Base-by-base conservation (phyloP, 768 basidiomycete species). In the Lactarius deliciosus region DNA sequence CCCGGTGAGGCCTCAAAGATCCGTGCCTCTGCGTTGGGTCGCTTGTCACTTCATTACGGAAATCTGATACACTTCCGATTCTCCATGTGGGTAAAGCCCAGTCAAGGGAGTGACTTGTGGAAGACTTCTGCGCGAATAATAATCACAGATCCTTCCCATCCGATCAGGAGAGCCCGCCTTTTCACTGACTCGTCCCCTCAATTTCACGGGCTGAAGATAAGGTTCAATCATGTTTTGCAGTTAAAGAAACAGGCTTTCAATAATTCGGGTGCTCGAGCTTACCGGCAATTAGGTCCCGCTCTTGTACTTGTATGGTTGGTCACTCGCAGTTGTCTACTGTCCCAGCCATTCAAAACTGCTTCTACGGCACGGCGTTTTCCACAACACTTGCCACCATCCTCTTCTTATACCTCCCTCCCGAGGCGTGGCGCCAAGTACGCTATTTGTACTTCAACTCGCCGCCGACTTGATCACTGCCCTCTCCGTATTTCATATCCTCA, bases 221-320 rank as follows among this genome's bases (percentile, higher is more conserved):
- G 69, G 70, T 71, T 71, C 68, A 69, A 61, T 62, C 63, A 66
- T 64, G 64, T 68, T 72, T 70, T 72, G 70, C 69, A 72, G 63
- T 70, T 72, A 71, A 70, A 71, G 70, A 70, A 69, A 70, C 70
- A 70, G 63, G 62, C 70, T 71, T 68, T 72, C 60, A 66, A 68
- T 68, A 66, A 68, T 68, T 65, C 55, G 68, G 61, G 57, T 63
- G 28, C 64, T 65, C 68, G 62, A 70, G 61, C 68, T 69, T 70
- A 36, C 68, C 65, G 55, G 38, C 38, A 54, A 30, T 47, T 56
- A 65, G 70, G 63, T 28, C 41, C 57, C 68, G 69, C 64, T 64
- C 69, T 70, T 70, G 58, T 70, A 68, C 69, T 63, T 65, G 64
- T 69, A 70, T 65, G 61, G 38, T 68, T 60, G 63, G 60, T 62